Conservation (phyloP, 257 asterid genomes). For the Eustoma russellianum region DNA sequence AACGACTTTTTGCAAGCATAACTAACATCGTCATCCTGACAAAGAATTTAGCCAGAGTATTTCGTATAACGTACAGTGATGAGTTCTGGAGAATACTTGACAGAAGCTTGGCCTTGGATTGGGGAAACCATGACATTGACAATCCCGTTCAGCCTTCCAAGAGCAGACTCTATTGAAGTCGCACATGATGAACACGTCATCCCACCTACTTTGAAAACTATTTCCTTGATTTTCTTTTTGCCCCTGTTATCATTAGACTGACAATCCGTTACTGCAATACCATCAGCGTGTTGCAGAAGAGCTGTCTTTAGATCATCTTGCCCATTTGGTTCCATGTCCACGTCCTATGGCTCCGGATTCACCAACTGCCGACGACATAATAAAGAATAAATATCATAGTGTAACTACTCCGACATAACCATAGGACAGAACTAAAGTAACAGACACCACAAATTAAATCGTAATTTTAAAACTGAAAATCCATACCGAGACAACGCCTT, state of each 20-base stretch:
- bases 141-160: constrained; percentile 59
- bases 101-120: constrained; percentile 94
- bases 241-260: constrained; percentile 16
- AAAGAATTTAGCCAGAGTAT: constrained; percentile 3
- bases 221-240: constrained; percentile 50
- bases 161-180: constrained; percentile 72
- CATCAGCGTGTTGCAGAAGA: constrained; percentile 46
- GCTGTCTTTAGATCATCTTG: constrained; percentile 55
- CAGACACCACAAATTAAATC: too few species aligned
- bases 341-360: constrained; percentile 2
- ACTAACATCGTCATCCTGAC: constrained; percentile 6
- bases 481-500: neutral
- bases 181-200: constrained; percentile 89
- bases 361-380: constrained; percentile 5
- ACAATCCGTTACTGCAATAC: constrained; percentile 32
- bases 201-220: constrained; percentile 71
- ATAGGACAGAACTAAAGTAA: too few species aligned
- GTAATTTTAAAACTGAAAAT: too few species aligned
- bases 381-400: too few species aligned
- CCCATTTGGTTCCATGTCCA: constrained; percentile 57
- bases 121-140: constrained; percentile 64
- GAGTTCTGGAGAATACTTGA: constrained; percentile 60
- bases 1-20: neutral
- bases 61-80: constrained; percentile 48
- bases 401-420: too few species aligned